Evolutionary conservation across 1,284 basidiomycete genomes (phyloP).

Genomic region (Cryptococcus floricola): DNA sequence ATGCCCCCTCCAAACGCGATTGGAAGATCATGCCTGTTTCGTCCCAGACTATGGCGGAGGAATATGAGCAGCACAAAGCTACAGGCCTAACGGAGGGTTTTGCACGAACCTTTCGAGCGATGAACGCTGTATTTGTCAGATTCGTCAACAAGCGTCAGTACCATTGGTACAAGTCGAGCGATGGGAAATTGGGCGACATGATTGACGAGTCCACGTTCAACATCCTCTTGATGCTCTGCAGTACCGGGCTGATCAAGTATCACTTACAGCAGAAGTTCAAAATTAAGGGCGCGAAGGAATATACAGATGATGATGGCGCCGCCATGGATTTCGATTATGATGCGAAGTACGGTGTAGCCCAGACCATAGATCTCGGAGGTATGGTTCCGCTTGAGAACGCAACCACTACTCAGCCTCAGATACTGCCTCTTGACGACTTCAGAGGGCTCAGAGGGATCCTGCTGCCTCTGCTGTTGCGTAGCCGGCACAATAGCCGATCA

Average conservation of each 20-base stretch:
- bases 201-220: slow-evolving; percentile 7
- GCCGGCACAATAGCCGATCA: not conserved
- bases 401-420: not conserved
- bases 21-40: slow-evolving; percentile 1
- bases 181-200: not conserved
- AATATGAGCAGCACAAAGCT: not conserved
- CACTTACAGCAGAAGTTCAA: not conserved
- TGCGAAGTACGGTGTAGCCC: not conserved
- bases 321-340: not conserved
- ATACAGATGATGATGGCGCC: not conserved
- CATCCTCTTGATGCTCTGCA: slow-evolving; percentile 1
- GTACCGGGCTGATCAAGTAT: not conserved
- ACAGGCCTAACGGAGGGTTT: not conserved
- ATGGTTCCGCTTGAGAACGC: slow-evolving; percentile 3
- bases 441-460: slow-evolving; percentile 4
- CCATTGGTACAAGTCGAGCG: slow-evolving; percentile 7
- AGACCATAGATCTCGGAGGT: slow-evolving; percentile 13
- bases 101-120: not conserved
- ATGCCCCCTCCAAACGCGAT: not conserved
- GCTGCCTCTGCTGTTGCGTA: slow-evolving; percentile 4
- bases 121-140: not conserved
- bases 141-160: slow-evolving; percentile 10
- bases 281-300: not conserved
- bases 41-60: not conserved
- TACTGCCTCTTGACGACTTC: slow-evolving; percentile 2